phyloP scores from a whole-genome alignment of 352 stramenopile species.

The Phytophthora boehmeriae region DNA sequence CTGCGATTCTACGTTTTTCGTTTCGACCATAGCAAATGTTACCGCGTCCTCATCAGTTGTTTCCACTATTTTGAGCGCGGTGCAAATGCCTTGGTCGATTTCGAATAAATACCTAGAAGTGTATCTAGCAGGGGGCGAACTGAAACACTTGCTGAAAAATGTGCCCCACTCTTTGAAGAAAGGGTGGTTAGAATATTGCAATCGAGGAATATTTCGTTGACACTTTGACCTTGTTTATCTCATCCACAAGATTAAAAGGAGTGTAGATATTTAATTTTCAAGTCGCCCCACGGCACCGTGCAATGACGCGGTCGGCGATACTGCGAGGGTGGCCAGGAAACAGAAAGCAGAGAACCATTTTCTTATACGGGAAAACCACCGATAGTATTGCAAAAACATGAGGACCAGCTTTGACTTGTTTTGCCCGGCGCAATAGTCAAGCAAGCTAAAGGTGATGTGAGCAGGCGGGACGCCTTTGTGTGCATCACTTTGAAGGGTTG shows the following conservation, averaged over 20 bases:
- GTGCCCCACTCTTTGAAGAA: neutral
- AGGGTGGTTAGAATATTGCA: neutral
- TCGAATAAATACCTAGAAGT: neutral
- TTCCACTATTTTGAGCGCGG: neutral
- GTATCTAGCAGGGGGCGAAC: neutral
- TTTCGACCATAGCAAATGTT: neutral
- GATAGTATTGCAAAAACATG: constrained; percentile 17
- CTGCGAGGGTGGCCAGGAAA: constrained; percentile 12
- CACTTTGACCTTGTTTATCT: neutral
- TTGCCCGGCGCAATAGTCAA: constrained; percentile 15
- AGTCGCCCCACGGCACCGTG: constrained; percentile 8
- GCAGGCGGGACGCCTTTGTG: neutral
- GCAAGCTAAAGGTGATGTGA: constrained; percentile 7
- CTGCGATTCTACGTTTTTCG: too few species aligned
- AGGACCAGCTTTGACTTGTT: constrained; percentile 18
- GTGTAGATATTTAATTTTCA: constrained; percentile 8
- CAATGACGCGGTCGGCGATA: constrained; percentile 15
- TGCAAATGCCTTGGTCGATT: neutral
- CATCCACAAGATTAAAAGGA: neutral
- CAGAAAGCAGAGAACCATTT: constrained; percentile 6
- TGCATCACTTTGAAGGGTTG: neutral
- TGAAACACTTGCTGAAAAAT: neutral
- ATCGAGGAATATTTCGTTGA: neutral
- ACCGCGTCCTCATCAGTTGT: neutral
- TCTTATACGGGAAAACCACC: constrained; percentile 10